Percentiles rank a stretch among this genome's conserved stretches.
Evolutionary conservation across 2,329 filamentous ascomycete species (phyloP).

Genomic region (Ambrosiella cleistominuta): DNA sequence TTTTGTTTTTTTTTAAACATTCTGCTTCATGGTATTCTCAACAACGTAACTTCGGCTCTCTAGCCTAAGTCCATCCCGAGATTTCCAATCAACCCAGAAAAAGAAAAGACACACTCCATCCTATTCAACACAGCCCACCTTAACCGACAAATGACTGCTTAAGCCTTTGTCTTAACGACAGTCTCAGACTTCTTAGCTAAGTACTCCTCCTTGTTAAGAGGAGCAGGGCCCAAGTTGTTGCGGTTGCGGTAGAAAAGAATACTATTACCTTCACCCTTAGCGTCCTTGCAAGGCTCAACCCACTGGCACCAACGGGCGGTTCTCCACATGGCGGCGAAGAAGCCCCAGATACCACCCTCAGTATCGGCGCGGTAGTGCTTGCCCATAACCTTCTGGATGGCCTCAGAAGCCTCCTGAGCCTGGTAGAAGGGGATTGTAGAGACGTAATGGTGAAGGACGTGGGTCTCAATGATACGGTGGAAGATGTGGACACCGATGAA

Average conservation of each 20-base stretch:
- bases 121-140: neutral
- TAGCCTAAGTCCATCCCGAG: too few relatives aligned
- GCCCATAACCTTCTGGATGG: constrained; percentile 91
- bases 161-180: neutral
- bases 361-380: constrained; percentile 79
- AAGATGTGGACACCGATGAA: constrained; percentile 82
- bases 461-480: constrained; percentile 94
- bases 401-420: constrained; percentile 83
- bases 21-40: neutral
- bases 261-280: constrained; percentile 62
- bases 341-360: constrained; percentile 59
- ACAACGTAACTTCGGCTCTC: too few relatives aligned
- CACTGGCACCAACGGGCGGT: constrained; percentile 82
- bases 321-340: constrained; percentile 67
- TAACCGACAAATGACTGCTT: constrained; percentile 1
- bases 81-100: too few relatives aligned
- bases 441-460: constrained; percentile 95
- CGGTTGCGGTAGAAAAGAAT: constrained; percentile 91
- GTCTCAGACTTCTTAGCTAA: neutral
- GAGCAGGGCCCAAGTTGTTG: constrained; percentile 59
- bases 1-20: neutral
- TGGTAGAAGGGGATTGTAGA: constrained; percentile 81
- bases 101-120: neutral
- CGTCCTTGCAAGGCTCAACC: constrained; percentile 80
- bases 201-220: constrained; percentile 13